Evolutionary conservation across 495 filamentous ascomycete genomes (phyloP).

Genomic region (Xylaria castorea): DNA sequence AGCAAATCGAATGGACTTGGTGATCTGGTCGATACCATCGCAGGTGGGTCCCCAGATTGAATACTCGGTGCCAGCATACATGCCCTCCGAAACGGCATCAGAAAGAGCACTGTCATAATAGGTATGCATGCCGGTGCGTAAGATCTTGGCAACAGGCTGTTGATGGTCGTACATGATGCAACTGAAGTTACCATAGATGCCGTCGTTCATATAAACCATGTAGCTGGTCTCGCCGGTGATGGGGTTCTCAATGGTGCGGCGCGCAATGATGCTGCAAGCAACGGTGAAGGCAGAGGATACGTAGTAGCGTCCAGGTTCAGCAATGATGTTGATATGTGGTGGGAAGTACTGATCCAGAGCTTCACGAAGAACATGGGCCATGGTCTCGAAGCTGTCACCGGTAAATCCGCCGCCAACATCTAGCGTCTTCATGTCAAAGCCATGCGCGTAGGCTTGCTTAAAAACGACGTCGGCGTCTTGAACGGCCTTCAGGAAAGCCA

Average conservation of each 20-base stretch:
- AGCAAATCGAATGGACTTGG: slow-evolving; percentile 73
- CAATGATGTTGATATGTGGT: slow-evolving; percentile 83
- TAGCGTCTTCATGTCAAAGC: slow-evolving; percentile 82
- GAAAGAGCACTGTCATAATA: slow-evolving; percentile 54
- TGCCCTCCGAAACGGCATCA: slow-evolving; percentile 40
- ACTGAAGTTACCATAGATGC: slow-evolving; percentile 96
- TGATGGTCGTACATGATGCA: slow-evolving; percentile 99
- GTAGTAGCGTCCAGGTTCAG: slow-evolving; percentile 95
- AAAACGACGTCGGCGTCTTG: slow-evolving; percentile 88
- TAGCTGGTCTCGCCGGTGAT: slow-evolving; percentile 68
- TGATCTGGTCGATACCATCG: slow-evolving; percentile 94
- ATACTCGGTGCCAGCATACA: slow-evolving; percentile 65
- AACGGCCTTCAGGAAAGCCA: slow-evolving; percentile 87
- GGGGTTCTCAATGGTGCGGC: slow-evolving; percentile 73
- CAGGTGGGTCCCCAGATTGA: slow-evolving; percentile 99
- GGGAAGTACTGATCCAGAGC: slow-evolving; percentile 91
- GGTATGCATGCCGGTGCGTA: slow-evolving; percentile 65
- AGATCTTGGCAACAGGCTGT: slow-evolving; percentile 80
- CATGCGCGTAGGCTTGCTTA: slow-evolving; percentile 79
- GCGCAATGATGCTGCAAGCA: slow-evolving; percentile 94
- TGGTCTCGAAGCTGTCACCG: slow-evolving; percentile 86
- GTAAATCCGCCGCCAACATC: slow-evolving; percentile 96
- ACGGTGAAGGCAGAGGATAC: slow-evolving; percentile 91
- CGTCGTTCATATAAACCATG: slow-evolving; percentile 97
- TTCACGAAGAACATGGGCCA: slow-evolving; percentile 79